phyloP scores from a whole-genome alignment of 1,284 basidiomycete genomes.

The Ganoderma lingzhi region DNA sequence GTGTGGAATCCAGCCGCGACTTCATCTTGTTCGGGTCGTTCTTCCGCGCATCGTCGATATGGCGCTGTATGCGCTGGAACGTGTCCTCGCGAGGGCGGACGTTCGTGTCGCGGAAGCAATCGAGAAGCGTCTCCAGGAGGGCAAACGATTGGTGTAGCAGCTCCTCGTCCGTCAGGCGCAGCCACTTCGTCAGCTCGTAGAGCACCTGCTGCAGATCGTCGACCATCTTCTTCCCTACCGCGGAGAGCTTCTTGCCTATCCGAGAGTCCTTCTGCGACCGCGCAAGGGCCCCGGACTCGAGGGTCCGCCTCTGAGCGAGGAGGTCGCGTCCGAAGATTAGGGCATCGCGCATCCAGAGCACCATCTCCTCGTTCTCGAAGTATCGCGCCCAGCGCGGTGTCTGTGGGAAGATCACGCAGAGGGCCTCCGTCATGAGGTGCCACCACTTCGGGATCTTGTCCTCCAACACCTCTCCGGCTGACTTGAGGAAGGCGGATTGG shows the following conservation, averaged over 20 bases:
- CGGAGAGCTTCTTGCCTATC: conserved; percentile 48
- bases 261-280: conserved; percentile 38
- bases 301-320: conserved; percentile 79
- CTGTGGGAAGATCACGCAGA: conserved; percentile 84
- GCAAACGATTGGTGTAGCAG: conserved; percentile 88
- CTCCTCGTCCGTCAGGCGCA: conserved; percentile 90
- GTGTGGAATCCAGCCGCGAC: conserved; percentile 65
- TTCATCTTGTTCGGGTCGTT: conserved; percentile 51
- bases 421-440: conserved; percentile 82
- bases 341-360: conserved; percentile 96
- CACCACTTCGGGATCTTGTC: conserved; percentile 77
- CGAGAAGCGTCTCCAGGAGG: conserved; percentile 79
- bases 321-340: conserved; percentile 90
- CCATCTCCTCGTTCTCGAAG: conserved; percentile 86
- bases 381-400: conserved; percentile 85
- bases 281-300: conserved; percentile 73
- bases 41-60: conserved; percentile 63
- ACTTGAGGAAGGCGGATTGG: conserved; percentile 61
- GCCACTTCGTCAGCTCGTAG: conserved; percentile 82
- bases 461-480: conserved; percentile 54
- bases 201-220: conserved; percentile 81
- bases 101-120: conserved; percentile 67
- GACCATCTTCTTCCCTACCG: conserved; percentile 77
- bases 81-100: conserved; percentile 59
- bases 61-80: conserved; percentile 64